Evolutionary conservation across 1,284 basidiomycete species (phyloP).

Genomic region (Sphagnurus paluster): DNA sequence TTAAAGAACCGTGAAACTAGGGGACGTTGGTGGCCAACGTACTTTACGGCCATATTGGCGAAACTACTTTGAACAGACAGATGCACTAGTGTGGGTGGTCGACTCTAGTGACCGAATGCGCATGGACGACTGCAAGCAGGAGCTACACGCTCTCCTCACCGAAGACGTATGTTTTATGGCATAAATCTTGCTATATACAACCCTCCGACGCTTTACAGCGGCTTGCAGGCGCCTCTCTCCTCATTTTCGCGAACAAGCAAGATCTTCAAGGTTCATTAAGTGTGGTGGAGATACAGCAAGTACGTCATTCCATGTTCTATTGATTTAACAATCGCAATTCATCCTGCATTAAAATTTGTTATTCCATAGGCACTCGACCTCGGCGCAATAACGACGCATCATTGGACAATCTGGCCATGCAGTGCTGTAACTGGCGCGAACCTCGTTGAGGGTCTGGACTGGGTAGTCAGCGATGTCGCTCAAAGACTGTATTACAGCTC

Average conservation of each 20-base stretch:
- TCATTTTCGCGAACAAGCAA: conserved; percentile 99
- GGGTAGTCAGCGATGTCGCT: conserved; percentile 93
- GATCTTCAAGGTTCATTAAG: conserved; percentile 90
- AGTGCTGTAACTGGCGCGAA: conserved; percentile 91
- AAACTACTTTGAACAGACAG: conserved; percentile 99
- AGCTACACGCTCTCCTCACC: conserved; percentile 82
- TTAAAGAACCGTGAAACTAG: conserved; percentile 45
- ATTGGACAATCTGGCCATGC: conserved; percentile 90
- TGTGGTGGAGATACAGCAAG: conserved; percentile 80
- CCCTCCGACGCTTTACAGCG: conserved; percentile 51
- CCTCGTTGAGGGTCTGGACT: conserved; percentile 84
- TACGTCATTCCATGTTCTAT: conserved; percentile 37
- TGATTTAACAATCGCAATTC: conserved; percentile 11
- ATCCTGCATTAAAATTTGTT: conserved; percentile 14
- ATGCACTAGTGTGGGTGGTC: conserved; percentile 98
- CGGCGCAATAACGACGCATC: conserved; percentile 77
- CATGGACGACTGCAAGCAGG: conserved; percentile 86
- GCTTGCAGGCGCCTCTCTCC: conserved; percentile 89
- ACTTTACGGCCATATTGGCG: conserved; percentile 97
- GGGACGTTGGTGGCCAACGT: conserved; percentile 98
- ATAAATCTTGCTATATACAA: background rate
- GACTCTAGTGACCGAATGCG: conserved; percentile 91
- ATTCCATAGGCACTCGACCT: conserved; percentile 73
- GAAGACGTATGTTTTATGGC: conserved; percentile 76
- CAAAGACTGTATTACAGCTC: conserved; percentile 72